Evolutionary conservation across 1,284 basidiomycete genomes (phyloP).

Genomic region (Vanrija humicola): DNA sequence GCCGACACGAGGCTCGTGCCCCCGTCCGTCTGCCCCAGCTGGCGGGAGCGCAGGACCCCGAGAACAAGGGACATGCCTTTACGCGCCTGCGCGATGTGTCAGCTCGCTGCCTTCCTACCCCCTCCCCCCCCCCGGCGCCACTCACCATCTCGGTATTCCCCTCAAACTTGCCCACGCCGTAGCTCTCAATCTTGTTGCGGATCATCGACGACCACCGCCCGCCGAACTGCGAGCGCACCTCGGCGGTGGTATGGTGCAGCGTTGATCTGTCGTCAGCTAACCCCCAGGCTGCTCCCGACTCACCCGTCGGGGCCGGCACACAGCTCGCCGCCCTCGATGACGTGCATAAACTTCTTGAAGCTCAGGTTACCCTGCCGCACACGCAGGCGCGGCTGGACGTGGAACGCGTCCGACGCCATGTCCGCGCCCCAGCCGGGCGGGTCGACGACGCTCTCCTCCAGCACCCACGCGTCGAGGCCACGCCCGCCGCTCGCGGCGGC

Average conservation of each 20-base stretch:
- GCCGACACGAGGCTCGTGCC: neutral
- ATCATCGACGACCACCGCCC: conserved; percentile 42
- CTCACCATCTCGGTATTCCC: conserved; percentile 44
- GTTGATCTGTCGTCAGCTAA: conserved; percentile 29
- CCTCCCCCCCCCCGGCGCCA: neutral
- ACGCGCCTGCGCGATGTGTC: conserved; percentile 28
- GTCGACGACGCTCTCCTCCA: conserved; percentile 81
- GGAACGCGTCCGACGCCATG: conserved; percentile 1
- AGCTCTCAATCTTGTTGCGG: conserved; percentile 44
- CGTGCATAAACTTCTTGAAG: conserved; percentile 49
- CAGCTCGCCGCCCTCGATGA: conserved; percentile 44
- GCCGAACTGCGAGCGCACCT: conserved; percentile 45
- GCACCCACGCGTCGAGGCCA: conserved; percentile 67
- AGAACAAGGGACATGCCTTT: conserved; percentile 50
- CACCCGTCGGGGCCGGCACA: conserved; percentile 37
- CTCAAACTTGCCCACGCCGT: conserved; percentile 46
- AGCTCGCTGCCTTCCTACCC: too few relatives aligned
- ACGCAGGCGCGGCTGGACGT: conserved; percentile 33
- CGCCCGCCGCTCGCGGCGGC: conserved; percentile 54
- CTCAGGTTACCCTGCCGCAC: conserved; percentile 45
- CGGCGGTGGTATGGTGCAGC: conserved; percentile 44
- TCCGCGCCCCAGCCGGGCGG: conserved; percentile 33
- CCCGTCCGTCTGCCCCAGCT: conserved; percentile 13
- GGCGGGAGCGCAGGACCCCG: conserved; percentile 27
- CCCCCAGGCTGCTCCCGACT: too few relatives aligned